Base-by-base conservation (phyloP, 768 basidiomycete genomes). In the Russula abietina region DNA sequence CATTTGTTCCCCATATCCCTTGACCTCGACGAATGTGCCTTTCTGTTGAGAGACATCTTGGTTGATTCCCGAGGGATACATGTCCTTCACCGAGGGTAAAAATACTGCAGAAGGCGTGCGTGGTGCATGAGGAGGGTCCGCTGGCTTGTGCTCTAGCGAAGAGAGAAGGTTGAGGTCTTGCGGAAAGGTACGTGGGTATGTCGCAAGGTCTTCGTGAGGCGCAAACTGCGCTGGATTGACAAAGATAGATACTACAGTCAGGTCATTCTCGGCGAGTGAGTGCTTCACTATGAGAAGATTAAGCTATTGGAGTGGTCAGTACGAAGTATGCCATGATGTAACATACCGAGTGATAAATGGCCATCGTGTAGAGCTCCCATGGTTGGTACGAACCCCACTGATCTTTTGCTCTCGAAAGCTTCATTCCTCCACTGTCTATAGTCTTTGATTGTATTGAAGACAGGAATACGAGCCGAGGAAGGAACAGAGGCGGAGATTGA, bases 171-270 rank as follows among this genome's bases (percentile, higher is more conserved):
- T 76, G 22, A 98, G 79, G 73, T 99, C 97, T 3, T 72, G 69
- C 0, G 86, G 78, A 4, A 99, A 77, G 0, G 93, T 96, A 45
- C 93, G 86, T 1, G 97, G 97, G 73, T 99, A 99, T 6, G 87
- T 84, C 30, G 81, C 80, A 3, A 98, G 83, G 72, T 98, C 97
- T 75, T 99, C 97, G 67, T 93, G 86, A 0, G 93, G 95, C 1
- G 96, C 92, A 69, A 99, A 99, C 73, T 98, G 95, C 3, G 95
- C 89, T 0, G 97, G 97, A 72, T 99, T 98, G 62, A 99, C 95
- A 73, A 98, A 99, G 68, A 99, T 92, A 30, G 95, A 97, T 62
- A 98, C 77, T 68, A 98, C 84, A 0, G 97, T 98, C 45, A 87
- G 74, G 60, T 93, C 90, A 70, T 95, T 94, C 60, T 86, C 81